Percentiles rank a stretch among this genome's conserved stretches.
Conservation (phyloP, 192 early-diverging fungal species). For the Chytriomyces confervae region DNA sequence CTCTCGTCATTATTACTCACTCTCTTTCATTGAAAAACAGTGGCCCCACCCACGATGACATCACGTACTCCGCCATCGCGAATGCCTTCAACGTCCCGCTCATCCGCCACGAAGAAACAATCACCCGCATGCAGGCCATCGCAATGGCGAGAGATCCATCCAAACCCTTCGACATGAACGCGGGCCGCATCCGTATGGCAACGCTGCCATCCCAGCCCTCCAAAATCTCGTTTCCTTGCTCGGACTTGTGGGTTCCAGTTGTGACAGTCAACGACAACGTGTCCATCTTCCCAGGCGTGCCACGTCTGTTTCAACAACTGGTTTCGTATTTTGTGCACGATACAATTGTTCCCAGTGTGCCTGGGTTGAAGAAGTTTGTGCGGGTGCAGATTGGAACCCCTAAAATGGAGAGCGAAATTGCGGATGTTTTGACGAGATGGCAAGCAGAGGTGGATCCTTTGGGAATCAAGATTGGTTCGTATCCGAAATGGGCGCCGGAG, state of each 20-base stretch:
- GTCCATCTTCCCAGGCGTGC: constrained; percentile 73
- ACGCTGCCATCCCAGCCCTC: constrained; percentile 53
- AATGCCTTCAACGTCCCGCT: constrained; percentile 62
- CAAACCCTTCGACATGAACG: constrained; percentile 31
- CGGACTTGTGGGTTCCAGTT: constrained; percentile 74
- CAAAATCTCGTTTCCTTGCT: constrained; percentile 48
- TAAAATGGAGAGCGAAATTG: constrained; percentile 55
- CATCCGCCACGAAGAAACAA: constrained; percentile 58
- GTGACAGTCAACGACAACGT: constrained; percentile 70
- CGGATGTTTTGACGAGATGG: constrained; percentile 42
- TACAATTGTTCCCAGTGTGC: constrained; percentile 34
- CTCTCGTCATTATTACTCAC: too few species aligned
- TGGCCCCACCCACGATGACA: constrained; percentile 42
- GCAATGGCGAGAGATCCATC: not conserved
- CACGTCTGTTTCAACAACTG: constrained; percentile 63
- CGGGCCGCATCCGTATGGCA: constrained; percentile 71
- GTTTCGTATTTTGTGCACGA: constrained; percentile 36
- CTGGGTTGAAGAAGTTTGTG: constrained; percentile 35
- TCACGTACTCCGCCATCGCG: constrained; percentile 62
- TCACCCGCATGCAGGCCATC: constrained; percentile 58
- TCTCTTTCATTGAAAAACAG: too few species aligned
- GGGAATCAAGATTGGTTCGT: constrained; percentile 59
- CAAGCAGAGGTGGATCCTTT: constrained; percentile 36
- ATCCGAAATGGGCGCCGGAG: constrained; percentile 55
- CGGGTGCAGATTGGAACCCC: constrained; percentile 55